A percentile compares a stretch with the other conserved stretches of the same genome.
Conservation (phyloP, 2,329 filamentous ascomycete species). For the Chrysoporthe cubensis region DNA sequence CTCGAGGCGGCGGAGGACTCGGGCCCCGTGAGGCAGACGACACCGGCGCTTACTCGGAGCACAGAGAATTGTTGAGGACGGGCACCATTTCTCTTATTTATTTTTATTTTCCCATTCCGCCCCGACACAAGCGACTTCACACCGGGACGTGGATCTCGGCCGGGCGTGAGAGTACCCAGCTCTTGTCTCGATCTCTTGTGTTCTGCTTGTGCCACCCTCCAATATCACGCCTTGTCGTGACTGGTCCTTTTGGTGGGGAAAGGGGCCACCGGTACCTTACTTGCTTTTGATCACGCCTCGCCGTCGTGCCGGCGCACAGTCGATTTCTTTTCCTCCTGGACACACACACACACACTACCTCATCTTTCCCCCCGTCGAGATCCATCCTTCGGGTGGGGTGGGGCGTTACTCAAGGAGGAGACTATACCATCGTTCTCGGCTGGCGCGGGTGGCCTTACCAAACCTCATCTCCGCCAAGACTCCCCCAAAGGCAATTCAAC, state of each 20-base stretch:
- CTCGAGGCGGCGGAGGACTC: conserved; percentile 2
- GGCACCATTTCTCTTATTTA: background rate
- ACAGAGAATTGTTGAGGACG: background rate
- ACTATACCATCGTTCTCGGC: background rate
- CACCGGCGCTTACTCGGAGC: conserved; percentile 11
- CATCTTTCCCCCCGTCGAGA: background rate
- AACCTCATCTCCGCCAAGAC: background rate
- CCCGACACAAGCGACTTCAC: background rate
- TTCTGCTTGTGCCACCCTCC: background rate
- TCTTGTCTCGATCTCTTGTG: background rate
- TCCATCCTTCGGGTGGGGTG: background rate
- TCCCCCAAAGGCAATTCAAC: background rate
- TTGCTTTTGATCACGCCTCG: background rate
- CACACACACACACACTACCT: background rate
- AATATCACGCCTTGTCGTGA: background rate
- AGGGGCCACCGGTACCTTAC: background rate
- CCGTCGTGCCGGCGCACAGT: background rate
- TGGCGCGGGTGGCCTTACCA: background rate
- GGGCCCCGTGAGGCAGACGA: background rate
- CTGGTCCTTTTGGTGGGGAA: background rate
- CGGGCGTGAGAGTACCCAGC: background rate
- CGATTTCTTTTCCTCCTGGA: background rate
- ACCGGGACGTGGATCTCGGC: background rate
- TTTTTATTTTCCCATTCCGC: background rate
- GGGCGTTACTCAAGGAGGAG: background rate